These are phyloP conservation scores for Prototheca wickerhamii DNA, from an alignment of 163 green algal genomes.

Conservation along the genomic window DNA sequence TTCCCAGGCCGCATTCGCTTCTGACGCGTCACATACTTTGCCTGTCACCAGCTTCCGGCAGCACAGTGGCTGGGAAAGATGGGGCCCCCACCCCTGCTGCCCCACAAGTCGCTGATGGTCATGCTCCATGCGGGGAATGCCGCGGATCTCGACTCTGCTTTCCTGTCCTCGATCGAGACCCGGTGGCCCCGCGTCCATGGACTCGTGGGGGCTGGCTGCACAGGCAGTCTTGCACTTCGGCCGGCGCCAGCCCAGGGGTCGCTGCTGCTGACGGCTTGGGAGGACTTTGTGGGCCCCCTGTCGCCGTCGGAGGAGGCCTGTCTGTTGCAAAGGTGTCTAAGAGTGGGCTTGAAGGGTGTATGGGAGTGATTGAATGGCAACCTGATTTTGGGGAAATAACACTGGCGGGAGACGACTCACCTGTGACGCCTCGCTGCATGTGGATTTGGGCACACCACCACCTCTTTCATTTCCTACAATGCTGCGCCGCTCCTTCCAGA, in stretches of 20 bases:
- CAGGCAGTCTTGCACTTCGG: constrained; percentile 8
- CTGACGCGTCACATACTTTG: too few relatives aligned
- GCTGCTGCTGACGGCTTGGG: background rate
- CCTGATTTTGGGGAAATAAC: too few relatives aligned
- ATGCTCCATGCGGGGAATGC: too few relatives aligned
- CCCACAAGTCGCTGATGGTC: too few relatives aligned
- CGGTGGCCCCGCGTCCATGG: too few relatives aligned
- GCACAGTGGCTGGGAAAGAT: too few relatives aligned
- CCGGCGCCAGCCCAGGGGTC: constrained; percentile 23
- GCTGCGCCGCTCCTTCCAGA: background rate
- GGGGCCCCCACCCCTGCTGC: too few relatives aligned
- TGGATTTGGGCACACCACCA: background rate
- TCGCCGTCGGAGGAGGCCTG: background rate
- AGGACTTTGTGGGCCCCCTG: background rate
- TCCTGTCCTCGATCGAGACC: too few relatives aligned
- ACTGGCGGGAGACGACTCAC: background rate
- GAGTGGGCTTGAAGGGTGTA: background rate
- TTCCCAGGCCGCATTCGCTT: too few relatives aligned
- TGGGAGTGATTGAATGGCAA: background rate
- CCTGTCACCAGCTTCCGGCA: too few relatives aligned
- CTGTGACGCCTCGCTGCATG: background rate
- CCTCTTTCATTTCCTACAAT: background rate
- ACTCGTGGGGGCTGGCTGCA: too few relatives aligned
- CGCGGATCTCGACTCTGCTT: too few relatives aligned
- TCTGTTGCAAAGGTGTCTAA: background rate